phyloP scores from a whole-genome alignment of 768 basidiomycete species.

The Pleurotus djamor region DNA sequence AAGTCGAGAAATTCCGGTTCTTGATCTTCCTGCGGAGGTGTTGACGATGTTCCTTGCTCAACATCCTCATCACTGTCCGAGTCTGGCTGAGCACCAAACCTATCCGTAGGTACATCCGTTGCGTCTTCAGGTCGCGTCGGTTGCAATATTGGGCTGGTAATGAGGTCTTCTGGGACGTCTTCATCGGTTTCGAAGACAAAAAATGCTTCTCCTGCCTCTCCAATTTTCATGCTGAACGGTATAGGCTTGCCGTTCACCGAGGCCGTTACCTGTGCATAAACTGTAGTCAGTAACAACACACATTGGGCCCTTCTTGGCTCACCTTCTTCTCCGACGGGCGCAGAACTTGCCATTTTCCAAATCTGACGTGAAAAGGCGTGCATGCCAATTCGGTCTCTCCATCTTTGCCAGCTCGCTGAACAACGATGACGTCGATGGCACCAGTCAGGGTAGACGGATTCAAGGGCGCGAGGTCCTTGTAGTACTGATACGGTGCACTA shows the following conservation, averaged over 20 bases:
- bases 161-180: slow-evolving; percentile 89
- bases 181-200: slow-evolving; percentile 97
- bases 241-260: slow-evolving; percentile 83
- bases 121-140: slow-evolving; percentile 49
- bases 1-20: slow-evolving; percentile 90
- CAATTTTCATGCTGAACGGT: slow-evolving; percentile 98
- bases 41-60: slow-evolving; percentile 9
- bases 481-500: slow-evolving; percentile 86
- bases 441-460: slow-evolving; percentile 97
- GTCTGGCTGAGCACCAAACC: slow-evolving; percentile 39
- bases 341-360: slow-evolving; percentile 96
- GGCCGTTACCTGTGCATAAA: slow-evolving; percentile 68
- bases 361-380: slow-evolving; percentile 96
- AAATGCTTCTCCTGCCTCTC: slow-evolving; percentile 98
- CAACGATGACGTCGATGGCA: slow-evolving; percentile 98
- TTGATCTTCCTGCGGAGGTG: slow-evolving; percentile 18
- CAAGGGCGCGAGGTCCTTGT: slow-evolving; percentile 80
- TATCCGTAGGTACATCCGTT: slow-evolving; percentile 26
- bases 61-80: slow-evolving; percentile 20
- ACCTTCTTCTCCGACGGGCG: slow-evolving; percentile 94
- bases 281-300: neutral
- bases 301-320: slow-evolving; percentile 3
- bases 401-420: slow-evolving; percentile 66
- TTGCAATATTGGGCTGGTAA: slow-evolving; percentile 88
- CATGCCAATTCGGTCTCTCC: slow-evolving; percentile 75